Conservation (phyloP, 768 basidiomycete species). For the Tylopilus plumbeoviolaceoides region DNA sequence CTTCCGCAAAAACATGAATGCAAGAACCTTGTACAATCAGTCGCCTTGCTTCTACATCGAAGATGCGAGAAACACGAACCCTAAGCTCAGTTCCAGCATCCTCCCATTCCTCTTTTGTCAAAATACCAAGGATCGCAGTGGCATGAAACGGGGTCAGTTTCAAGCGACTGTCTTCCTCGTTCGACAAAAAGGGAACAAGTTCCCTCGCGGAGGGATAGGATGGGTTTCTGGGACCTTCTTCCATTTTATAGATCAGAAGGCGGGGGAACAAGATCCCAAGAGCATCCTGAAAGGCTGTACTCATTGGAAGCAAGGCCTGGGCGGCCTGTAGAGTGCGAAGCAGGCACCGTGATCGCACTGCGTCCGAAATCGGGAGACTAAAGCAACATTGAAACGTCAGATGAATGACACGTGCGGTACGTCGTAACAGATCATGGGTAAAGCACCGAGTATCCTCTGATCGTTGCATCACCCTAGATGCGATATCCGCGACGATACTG, state of each 20-base stretch:
- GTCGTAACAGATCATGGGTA: conserved; percentile 47
- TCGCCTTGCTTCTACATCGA: not conserved
- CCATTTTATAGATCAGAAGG: conserved; percentile 37
- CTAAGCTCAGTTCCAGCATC: conserved; percentile 28
- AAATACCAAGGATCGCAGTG: conserved; percentile 34
- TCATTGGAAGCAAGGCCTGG: conserved; percentile 21
- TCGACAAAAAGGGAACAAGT: conserved; percentile 22
- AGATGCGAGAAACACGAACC: conserved; percentile 25
- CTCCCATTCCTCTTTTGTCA: conserved; percentile 39
- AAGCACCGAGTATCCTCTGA: conserved; percentile 46
- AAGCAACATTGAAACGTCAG: conserved; percentile 42
- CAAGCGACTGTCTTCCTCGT: conserved; percentile 25
- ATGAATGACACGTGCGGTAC: conserved; percentile 36
- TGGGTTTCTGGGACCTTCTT: conserved; percentile 34
- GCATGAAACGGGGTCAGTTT: conserved; percentile 30
- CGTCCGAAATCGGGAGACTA: conserved; percentile 31
- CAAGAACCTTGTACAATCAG: conserved; percentile 23
- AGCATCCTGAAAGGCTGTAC: conserved; percentile 25
- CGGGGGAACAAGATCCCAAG: conserved; percentile 30
- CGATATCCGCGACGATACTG: conserved; percentile 41
- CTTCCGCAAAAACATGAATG: conserved; percentile 29
- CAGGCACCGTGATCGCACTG: conserved; percentile 37
- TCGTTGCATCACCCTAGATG: conserved; percentile 40
- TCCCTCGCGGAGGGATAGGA: conserved; percentile 12
- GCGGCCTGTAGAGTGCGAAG: conserved; percentile 37